Evolutionary conservation across 805 yeast genomes (phyloP).

Genomic region (Hanseniaspora thailandica): DNA sequence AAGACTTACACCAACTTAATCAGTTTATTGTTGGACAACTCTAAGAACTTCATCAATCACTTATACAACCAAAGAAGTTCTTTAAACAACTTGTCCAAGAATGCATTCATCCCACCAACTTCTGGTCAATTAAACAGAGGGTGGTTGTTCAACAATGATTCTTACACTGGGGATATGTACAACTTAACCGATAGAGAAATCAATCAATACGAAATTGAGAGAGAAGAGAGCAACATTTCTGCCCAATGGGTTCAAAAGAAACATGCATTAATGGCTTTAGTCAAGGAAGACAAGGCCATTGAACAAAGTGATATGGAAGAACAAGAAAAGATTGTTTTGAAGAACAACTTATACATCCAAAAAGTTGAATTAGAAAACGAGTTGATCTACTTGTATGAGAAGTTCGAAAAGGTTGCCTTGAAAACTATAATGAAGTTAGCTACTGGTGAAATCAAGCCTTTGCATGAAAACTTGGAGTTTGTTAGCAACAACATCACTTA

Average conservation of each 20-base stretch:
- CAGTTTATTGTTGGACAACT: constrained; percentile 50
- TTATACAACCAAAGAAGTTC: constrained; percentile 41
- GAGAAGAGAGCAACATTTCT: constrained; percentile 5
- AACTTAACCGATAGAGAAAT: constrained; percentile 39
- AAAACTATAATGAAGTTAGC: constrained; percentile 69
- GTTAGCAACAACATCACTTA: constrained; percentile 7
- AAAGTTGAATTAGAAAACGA: constrained; percentile 64
- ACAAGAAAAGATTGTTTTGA: constrained; percentile 24
- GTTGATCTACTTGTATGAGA: constrained; percentile 57
- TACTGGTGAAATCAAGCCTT: constrained; percentile 47
- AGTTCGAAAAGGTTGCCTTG: constrained; percentile 64
- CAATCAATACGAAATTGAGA: not conserved
- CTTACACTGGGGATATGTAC: constrained; percentile 43
- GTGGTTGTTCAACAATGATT: constrained; percentile 44
- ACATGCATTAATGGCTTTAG: constrained; percentile 19
- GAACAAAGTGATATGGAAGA: not conserved
- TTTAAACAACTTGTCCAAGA: constrained; percentile 37
- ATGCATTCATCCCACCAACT: constrained; percentile 50
- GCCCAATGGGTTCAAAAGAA: constrained; percentile 11
- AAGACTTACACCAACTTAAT: constrained; percentile 33
- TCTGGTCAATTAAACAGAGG: constrained; percentile 55
- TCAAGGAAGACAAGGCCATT: not conserved
- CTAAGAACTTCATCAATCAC: constrained; percentile 49
- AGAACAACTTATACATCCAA: constrained; percentile 2
- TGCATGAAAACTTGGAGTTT: constrained; percentile 4